These are phyloP conservation scores for Ogataea allantospora DNA, from an alignment of 805 yeast genomes.

Conservation along the genomic window DNA sequence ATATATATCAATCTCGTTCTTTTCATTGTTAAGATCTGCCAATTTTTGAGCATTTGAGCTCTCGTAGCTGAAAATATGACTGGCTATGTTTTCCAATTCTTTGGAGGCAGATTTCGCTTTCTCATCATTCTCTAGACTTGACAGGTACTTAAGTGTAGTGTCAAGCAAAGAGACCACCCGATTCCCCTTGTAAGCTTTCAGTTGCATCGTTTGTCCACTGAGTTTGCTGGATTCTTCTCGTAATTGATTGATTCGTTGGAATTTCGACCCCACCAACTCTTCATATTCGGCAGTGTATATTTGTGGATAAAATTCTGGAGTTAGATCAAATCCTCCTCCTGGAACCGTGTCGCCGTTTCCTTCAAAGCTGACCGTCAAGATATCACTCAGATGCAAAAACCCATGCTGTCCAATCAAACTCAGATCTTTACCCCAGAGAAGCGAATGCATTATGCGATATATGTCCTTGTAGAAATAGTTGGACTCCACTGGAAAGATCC, in stretches of 20 bases:
- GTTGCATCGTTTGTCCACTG: constrained; percentile 19
- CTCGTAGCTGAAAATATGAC: constrained; percentile 10
- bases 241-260: constrained; percentile 16
- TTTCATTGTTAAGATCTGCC: constrained; percentile 16
- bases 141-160: constrained; percentile 28
- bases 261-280: constrained; percentile 21
- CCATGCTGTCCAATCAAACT: constrained; percentile 22
- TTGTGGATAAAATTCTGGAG: constrained; percentile 39
- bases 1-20: constrained; percentile 21
- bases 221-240: constrained; percentile 16
- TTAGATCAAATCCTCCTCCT: constrained; percentile 30
- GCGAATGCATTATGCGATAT: constrained; percentile 34
- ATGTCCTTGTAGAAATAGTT: constrained; percentile 30
- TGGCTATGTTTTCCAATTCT: constrained; percentile 22
- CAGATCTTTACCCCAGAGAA: constrained; percentile 33
- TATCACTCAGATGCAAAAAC: constrained; percentile 32
- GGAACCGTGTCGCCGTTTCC: constrained; percentile 29
- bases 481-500: constrained; percentile 36
- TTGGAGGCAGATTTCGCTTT: constrained; percentile 19
- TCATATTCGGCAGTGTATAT: constrained; percentile 34
- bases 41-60: constrained; percentile 17
- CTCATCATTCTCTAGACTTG: constrained; percentile 8
- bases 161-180: constrained; percentile 26
- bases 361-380: constrained; percentile 35
- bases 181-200: constrained; percentile 35